These are phyloP conservation scores for Phialophora tarda DNA, from an alignment of 2,329 filamentous ascomycete species.

Conservation along the genomic window DNA sequence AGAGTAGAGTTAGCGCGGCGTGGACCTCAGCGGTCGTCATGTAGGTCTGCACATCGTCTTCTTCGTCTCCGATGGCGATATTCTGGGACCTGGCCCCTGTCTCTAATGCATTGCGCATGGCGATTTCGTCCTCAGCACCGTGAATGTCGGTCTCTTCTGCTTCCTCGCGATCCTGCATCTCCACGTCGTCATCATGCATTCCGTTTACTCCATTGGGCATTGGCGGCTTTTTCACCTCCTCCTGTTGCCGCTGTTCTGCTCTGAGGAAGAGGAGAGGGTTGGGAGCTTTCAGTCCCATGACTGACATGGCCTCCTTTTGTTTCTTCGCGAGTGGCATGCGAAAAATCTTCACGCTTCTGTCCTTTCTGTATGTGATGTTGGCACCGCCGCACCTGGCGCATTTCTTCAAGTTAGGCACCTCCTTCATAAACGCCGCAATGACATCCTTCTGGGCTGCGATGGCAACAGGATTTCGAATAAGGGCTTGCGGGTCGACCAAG, in stretches of 20 bases:
- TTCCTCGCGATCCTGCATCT: constrained; percentile 49
- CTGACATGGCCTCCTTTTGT: constrained; percentile 78
- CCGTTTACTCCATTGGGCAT: constrained; percentile 35
- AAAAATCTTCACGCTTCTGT: constrained; percentile 92
- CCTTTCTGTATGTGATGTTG: constrained; percentile 84
- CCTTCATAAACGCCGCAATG: constrained; percentile 79
- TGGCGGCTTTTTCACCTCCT: constrained; percentile 40
- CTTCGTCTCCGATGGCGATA: constrained; percentile 45
- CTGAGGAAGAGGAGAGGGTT: constrained; percentile 71
- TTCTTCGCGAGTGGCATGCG: constrained; percentile 74
- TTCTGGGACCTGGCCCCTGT: constrained; percentile 41
- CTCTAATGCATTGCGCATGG: constrained; percentile 55
- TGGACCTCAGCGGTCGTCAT: constrained; percentile 83
- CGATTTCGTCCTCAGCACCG: constrained; percentile 64
- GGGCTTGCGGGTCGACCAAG: constrained; percentile 53
- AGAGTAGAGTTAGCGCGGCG: constrained; percentile 76
- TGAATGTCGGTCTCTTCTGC: constrained; percentile 60
- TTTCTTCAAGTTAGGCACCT: constrained; percentile 70
- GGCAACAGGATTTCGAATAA: constrained; percentile 81
- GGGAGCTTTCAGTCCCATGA: constrained; percentile 65
- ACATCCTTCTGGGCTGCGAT: constrained; percentile 75
- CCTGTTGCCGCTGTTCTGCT: constrained; percentile 52
- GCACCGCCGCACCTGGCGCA: constrained; percentile 72
- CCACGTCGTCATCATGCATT: constrained; percentile 56
- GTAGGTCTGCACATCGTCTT: constrained; percentile 69